phyloP scores from a whole-genome alignment of 78 protist species.

The Guillardia theta region DNA sequence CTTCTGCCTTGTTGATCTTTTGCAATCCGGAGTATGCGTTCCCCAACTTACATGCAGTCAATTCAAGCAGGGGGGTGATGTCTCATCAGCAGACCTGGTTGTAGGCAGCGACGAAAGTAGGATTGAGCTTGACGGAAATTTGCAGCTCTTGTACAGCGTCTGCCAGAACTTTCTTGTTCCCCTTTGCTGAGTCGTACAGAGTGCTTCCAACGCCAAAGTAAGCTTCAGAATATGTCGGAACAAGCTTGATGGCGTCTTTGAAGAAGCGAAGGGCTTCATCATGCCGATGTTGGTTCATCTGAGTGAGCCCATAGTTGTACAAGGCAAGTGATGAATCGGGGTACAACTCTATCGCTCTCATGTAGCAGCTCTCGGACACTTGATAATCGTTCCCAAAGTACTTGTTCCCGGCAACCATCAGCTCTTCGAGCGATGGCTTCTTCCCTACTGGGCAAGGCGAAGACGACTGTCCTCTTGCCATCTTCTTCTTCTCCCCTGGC shows the following conservation, averaged over 20 bases:
- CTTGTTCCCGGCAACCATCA: too few species aligned
- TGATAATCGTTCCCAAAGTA: too few species aligned
- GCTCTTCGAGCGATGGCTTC: too few species aligned
- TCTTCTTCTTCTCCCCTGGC: too few species aligned
- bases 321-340: neutral
- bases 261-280: neutral
- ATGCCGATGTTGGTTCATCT: neutral
- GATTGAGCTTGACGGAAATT: neutral
- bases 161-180: neutral
- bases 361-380: neutral
- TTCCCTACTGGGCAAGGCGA: too few species aligned
- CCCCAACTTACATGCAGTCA: neutral
- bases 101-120: neutral
- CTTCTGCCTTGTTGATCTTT: too few species aligned
- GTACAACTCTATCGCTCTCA: neutral
- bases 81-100: neutral
- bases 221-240: neutral
- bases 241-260: neutral
- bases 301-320: neutral
- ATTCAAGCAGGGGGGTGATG: neutral
- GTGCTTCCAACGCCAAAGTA: constrained; percentile 24
- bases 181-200: neutral
- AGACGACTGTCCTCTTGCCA: too few species aligned
- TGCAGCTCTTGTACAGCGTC: neutral
- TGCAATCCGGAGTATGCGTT: too few species aligned